phyloP scores from a whole-genome alignment of 257 asterid genomes.

The Przewalskia tangutica region DNA sequence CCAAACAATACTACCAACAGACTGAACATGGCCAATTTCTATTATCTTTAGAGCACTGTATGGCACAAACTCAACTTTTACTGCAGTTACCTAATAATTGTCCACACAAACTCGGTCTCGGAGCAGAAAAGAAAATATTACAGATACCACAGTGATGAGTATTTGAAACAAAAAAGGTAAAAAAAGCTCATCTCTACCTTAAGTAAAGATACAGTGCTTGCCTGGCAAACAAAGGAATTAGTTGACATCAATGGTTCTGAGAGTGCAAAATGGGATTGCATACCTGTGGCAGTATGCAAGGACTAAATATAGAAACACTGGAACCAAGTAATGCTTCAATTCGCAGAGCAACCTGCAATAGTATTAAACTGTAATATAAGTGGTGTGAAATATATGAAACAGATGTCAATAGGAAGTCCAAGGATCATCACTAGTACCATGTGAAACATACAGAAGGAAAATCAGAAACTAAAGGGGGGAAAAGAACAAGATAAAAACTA shows the following conservation, averaged over 20 bases:
- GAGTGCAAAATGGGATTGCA: neutral
- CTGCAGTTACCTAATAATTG: neutral
- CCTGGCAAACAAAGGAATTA: neutral
- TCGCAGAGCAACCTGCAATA: conserved; percentile 56
- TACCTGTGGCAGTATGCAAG: conserved; percentile 52
- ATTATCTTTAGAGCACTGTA: neutral
- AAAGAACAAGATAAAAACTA: neutral
- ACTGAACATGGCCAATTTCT: neutral
- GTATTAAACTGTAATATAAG: neutral
- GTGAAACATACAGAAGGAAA: neutral
- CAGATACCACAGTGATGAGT: neutral
- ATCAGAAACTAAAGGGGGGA: neutral
- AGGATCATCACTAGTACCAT: neutral
- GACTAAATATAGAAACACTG: conserved; percentile 42
- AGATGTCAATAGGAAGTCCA: neutral
- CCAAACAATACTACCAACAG: neutral
- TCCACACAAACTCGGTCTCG: neutral
- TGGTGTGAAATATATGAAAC: neutral
- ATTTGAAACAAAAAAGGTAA: neutral
- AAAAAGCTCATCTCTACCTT: neutral
- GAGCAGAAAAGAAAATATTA: neutral
- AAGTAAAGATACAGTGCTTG: neutral
- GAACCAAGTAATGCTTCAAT: conserved; percentile 58
- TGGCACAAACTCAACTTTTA: neutral
- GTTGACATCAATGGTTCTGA: neutral